These are phyloP conservation scores for Zhuliangozyma blackwelliae DNA, from an alignment of 1,139 yeast genomes.

Conservation along the genomic window DNA sequence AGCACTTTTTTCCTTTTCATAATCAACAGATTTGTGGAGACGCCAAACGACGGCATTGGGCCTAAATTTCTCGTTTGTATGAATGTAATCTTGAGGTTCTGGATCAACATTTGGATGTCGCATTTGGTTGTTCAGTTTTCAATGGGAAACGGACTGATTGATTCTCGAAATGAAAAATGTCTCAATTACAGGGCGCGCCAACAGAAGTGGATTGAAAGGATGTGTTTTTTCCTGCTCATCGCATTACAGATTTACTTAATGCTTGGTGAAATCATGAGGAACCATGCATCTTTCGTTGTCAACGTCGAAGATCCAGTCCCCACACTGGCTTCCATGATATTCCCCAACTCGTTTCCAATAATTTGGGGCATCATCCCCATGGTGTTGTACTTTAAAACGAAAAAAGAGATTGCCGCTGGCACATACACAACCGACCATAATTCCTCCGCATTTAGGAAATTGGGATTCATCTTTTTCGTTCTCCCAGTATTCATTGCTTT, in stretches of 20 bases:
- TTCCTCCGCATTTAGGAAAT: slow-evolving; percentile 23
- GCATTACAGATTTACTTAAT: slow-evolving; percentile 8
- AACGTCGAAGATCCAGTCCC: neutral
- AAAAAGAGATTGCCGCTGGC: slow-evolving; percentile 21
- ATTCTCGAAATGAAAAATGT: slow-evolving; percentile 23
- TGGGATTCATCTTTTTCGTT: slow-evolving; percentile 26
- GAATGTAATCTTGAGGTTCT: too few relatives aligned
- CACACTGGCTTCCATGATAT: neutral
- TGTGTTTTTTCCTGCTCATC: slow-evolving; percentile 13
- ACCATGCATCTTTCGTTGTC: neutral
- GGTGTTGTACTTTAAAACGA: slow-evolving; percentile 26
- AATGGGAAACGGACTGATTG: slow-evolving; percentile 40
- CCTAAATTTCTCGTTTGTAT: slow-evolving; percentile 1
- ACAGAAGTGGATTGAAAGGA: slow-evolving; percentile 13
- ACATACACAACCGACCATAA: slow-evolving; percentile 17
- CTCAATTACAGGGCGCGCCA: slow-evolving; percentile 27
- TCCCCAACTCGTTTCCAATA: slow-evolving; percentile 3
- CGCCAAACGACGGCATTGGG: slow-evolving; percentile 5
- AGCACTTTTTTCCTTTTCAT: slow-evolving; percentile 13
- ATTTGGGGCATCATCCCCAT: slow-evolving; percentile 11
- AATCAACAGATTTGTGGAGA: slow-evolving; percentile 13
- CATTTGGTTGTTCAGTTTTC: slow-evolving; percentile 25
- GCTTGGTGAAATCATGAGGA: slow-evolving; percentile 1
- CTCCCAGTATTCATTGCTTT: slow-evolving; percentile 20
- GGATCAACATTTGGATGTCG: slow-evolving; percentile 2